phyloP scores from a whole-genome alignment of 805 yeast species.

The Candida xyloterini region DNA sequence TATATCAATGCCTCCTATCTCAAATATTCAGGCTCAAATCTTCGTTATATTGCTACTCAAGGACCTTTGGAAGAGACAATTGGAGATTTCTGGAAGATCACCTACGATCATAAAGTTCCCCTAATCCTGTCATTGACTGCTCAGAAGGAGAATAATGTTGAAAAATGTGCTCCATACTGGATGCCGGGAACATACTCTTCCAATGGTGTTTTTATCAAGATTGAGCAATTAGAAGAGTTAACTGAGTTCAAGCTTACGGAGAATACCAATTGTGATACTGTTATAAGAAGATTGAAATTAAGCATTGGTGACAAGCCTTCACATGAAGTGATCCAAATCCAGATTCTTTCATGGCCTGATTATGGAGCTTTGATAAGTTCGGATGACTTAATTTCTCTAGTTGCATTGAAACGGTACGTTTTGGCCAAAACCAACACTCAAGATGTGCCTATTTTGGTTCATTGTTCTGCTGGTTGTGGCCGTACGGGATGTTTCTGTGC shows the following conservation, averaged over 20 bases:
- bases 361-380: slow-evolving; percentile 60
- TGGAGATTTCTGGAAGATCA: slow-evolving; percentile 82
- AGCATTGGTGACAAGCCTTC: slow-evolving; percentile 29
- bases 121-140: slow-evolving; percentile 74
- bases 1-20: slow-evolving; percentile 89
- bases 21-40: slow-evolving; percentile 35
- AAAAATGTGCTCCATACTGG: slow-evolving; percentile 87
- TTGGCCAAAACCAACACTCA: slow-evolving; percentile 15
- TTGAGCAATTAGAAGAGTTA: slow-evolving; percentile 26
- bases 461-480: slow-evolving; percentile 97
- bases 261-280: slow-evolving; percentile 22
- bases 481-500: slow-evolving; percentile 89
- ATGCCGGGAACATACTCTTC: slow-evolving; percentile 48
- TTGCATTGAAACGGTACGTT: slow-evolving; percentile 37
- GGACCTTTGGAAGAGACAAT: slow-evolving; percentile 79
- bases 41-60: slow-evolving; percentile 78
- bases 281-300: slow-evolving; percentile 46
- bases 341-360: slow-evolving; percentile 81
- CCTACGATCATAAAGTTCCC: slow-evolving; percentile 59
- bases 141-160: slow-evolving; percentile 70
- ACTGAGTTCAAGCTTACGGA: slow-evolving; percentile 26
- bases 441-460: slow-evolving; percentile 60
- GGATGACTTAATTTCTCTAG: slow-evolving; percentile 53
- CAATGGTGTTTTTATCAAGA: slow-evolving; percentile 23
- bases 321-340: slow-evolving; percentile 68